phyloP scores from a whole-genome alignment of 345 rosid species.

The Camelina sativa region DNA sequence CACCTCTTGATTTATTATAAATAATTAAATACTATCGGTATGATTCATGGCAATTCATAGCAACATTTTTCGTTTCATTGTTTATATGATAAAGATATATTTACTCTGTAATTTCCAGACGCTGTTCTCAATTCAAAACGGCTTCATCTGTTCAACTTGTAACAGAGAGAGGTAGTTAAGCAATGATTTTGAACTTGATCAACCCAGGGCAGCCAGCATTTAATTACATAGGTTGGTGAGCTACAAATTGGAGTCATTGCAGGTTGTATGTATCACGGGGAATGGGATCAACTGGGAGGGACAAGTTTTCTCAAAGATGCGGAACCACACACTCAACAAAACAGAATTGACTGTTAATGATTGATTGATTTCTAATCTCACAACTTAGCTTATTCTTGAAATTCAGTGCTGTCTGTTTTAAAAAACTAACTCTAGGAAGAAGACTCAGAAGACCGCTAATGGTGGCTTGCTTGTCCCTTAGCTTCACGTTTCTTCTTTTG shows the following conservation, averaged over 20 bases:
- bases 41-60: no score
- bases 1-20: no score
- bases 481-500: slow-evolving; percentile 12
- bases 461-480: slow-evolving; percentile 55
- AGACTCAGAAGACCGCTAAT: slow-evolving; percentile 74
- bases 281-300: slow-evolving; percentile 99
- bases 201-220: slow-evolving; percentile 1
- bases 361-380: slow-evolving; percentile 6
- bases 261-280: slow-evolving; percentile 90
- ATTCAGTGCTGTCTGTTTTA: slow-evolving; percentile 22
- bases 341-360: slow-evolving; percentile 87
- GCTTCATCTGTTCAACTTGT: slow-evolving; percentile 93
- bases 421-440: slow-evolving; percentile 51
- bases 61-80: no score
- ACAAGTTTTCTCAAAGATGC: slow-evolving; percentile 99
- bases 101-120: no score
- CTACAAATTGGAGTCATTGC: slow-evolving; percentile 35
- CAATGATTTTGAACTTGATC: slow-evolving; percentile 5
- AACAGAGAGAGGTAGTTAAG: slow-evolving; percentile 79
- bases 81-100: no score
- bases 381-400: background rate
- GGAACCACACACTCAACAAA: slow-evolving; percentile 94
- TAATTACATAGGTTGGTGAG: slow-evolving; percentile 15
- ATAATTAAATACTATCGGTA: no score
- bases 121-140: slow-evolving; percentile 95